phyloP scores from a whole-genome alignment of 2,329 filamentous ascomycete species.

The Colletotrichum destructivum region DNA sequence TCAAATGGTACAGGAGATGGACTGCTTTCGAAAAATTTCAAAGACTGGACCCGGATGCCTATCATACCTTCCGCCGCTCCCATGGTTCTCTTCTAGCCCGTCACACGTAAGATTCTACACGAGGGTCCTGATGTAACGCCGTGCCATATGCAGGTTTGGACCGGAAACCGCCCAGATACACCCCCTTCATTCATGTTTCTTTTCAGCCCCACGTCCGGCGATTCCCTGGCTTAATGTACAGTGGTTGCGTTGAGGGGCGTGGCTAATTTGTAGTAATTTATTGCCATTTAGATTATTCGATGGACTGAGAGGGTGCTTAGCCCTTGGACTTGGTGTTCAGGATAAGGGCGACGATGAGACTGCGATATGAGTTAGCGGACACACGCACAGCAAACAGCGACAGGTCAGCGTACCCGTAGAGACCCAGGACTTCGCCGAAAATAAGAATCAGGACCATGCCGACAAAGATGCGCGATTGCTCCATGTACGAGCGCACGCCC shows the following conservation, averaged over 20 bases:
- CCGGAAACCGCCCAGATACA: conserved; percentile 35
- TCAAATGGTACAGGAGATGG: not conserved
- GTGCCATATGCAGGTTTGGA: conserved; percentile 52
- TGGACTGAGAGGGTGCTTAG: conserved; percentile 50
- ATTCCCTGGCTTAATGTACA: conserved; percentile 41
- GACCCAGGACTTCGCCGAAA: conserved; percentile 96
- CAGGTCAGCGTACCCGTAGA: conserved; percentile 82
- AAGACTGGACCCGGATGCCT: conserved; percentile 32
- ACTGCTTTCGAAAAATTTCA: conserved; percentile 38
- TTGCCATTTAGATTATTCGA: conserved; percentile 22
- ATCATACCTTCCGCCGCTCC: conserved; percentile 38
- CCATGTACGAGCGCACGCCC: conserved; percentile 95
- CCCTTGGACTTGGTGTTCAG: conserved; percentile 89
- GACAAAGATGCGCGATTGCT: conserved; percentile 95
- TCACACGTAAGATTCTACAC: conserved; percentile 53
- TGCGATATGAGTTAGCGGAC: conserved; percentile 52
- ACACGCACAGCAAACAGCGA: too few relatives aligned
- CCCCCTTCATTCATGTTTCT: conserved; percentile 38
- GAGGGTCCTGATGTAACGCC: conserved; percentile 53
- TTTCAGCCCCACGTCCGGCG: conserved; percentile 29
- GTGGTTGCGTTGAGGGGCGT: conserved; percentile 34
- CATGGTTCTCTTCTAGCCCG: conserved; percentile 36
- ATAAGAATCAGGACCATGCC: conserved; percentile 99
- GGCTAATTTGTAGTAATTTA: conserved; percentile 19
- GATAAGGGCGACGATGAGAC: conserved; percentile 92